Conservation (phyloP, 768 basidiomycete species). For the Suillus americanus region DNA sequence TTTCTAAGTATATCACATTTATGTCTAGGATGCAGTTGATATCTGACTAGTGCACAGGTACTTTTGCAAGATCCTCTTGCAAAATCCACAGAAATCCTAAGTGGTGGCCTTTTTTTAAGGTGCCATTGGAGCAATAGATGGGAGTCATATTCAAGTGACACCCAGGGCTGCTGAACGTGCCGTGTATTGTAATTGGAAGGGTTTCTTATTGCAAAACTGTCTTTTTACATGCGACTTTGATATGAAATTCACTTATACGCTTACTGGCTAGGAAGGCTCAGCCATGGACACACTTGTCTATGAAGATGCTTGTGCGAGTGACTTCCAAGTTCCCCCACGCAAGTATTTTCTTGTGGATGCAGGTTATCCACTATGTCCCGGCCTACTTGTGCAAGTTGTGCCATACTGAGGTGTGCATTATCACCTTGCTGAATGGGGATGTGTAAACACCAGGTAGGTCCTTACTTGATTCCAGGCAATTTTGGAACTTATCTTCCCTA, state of each 20-base stretch:
- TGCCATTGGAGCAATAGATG: conserved; percentile 35
- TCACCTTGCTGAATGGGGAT: too few species aligned
- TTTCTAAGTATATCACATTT: too few species aligned
- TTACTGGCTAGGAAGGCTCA: conserved; percentile 19
- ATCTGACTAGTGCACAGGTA: too few species aligned
- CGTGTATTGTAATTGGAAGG: conserved; percentile 15
- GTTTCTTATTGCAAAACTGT: conserved; percentile 14
- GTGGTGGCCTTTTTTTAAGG: conserved; percentile 32
- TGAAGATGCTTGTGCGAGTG: neutral
- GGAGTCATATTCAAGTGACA: conserved; percentile 10
- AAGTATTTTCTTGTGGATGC: too few species aligned
- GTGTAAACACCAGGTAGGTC: too few species aligned
- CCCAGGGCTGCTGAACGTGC: neutral
- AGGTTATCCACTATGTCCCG: too few species aligned
- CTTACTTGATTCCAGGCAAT: too few species aligned
- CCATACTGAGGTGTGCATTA: neutral
- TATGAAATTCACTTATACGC: conserved; percentile 13
- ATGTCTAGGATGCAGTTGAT: too few species aligned
- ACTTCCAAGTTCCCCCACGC: too few species aligned
- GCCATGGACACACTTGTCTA: conserved; percentile 12
- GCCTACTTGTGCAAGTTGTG: too few species aligned
- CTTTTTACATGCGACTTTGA: conserved; percentile 17
- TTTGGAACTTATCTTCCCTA: too few species aligned
- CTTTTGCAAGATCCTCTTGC: too few species aligned
- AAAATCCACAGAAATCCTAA: conserved; percentile 26